Conservation (phyloP, 2,329 filamentous ascomycete genomes). For the Teratosphaeria zuluensis region DNA sequence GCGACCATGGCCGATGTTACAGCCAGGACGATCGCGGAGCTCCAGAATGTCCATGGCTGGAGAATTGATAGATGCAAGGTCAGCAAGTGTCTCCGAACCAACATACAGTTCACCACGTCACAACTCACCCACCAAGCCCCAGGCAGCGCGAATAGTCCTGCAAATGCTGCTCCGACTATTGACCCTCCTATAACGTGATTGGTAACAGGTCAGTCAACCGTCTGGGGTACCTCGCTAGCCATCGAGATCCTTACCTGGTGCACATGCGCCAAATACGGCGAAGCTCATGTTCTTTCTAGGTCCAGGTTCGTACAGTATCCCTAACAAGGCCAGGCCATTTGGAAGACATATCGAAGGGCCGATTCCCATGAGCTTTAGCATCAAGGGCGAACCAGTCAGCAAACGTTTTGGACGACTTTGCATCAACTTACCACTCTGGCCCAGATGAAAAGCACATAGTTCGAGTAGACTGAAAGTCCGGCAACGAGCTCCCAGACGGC, state of each 20-base stretch:
- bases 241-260: conserved; percentile 23
- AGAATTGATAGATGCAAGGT: too few relatives aligned
- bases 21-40: conserved; percentile 30
- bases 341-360: conserved; percentile 55
- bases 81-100: too few relatives aligned
- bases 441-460: conserved; percentile 29
- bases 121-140: conserved; percentile 36
- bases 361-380: conserved; percentile 34
- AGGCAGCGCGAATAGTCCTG: conserved; percentile 29
- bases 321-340: conserved; percentile 54
- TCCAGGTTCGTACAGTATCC: conserved; percentile 47
- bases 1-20: conserved; percentile 28
- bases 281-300: conserved; percentile 53
- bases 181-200: conserved; percentile 23
- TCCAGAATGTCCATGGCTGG: conserved; percentile 38
- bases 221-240: too few relatives aligned
- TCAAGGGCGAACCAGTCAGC: not conserved
- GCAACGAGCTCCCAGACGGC: conserved; percentile 39
- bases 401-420: not conserved
- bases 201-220: too few relatives aligned
- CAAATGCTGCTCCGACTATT: conserved; percentile 34
- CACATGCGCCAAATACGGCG: conserved; percentile 39
- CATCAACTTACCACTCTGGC: conserved; percentile 15
- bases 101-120: too few relatives aligned
- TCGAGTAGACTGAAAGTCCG: conserved; percentile 32